phyloP scores from a whole-genome alignment of 306 rosid genomes.

The Cajanus cajan region DNA sequence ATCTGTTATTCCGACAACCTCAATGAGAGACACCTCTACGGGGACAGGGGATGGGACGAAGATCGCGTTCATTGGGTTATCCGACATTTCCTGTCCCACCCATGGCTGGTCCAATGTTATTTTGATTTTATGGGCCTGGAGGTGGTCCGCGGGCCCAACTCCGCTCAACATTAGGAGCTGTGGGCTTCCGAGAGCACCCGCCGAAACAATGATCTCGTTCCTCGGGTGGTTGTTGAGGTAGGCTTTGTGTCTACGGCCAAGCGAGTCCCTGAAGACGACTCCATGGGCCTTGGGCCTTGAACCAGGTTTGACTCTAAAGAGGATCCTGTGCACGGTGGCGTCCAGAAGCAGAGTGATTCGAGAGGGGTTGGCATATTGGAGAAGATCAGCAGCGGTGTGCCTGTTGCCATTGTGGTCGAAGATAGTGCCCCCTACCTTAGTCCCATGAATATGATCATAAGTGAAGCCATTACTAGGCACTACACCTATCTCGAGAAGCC shows the following conservation, averaged over 20 bases:
- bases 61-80: constrained; percentile 75
- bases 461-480: constrained; percentile 72
- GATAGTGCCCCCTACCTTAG: constrained; percentile 81
- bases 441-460: constrained; percentile 69
- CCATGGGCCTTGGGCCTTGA: constrained; percentile 58
- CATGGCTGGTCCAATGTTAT: constrained; percentile 53
- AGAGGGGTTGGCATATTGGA: constrained; percentile 56
- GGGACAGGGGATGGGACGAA: constrained; percentile 69
- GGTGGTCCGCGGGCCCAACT: constrained; percentile 52
- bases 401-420: constrained; percentile 56
- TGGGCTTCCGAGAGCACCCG: constrained; percentile 88
- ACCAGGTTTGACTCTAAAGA: constrained; percentile 40
- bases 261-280: constrained; percentile 52
- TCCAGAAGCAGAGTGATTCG: constrained; percentile 52
- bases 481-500: constrained; percentile 54
- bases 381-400: constrained; percentile 74
- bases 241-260: constrained; percentile 48
- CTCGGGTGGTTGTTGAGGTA: constrained; percentile 31
- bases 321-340: constrained; percentile 56
- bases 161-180: constrained; percentile 75
- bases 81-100: constrained; percentile 67
- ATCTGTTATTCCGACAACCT: constrained; percentile 39
- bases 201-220: constrained; percentile 59
- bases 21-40: constrained; percentile 39
- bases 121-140: constrained; percentile 49